Evolutionary conservation across 129 eudicot genomes (phyloP), one percentile per base, ranked within the genome.

Genomic region (Saussurea involucrata): DNA sequence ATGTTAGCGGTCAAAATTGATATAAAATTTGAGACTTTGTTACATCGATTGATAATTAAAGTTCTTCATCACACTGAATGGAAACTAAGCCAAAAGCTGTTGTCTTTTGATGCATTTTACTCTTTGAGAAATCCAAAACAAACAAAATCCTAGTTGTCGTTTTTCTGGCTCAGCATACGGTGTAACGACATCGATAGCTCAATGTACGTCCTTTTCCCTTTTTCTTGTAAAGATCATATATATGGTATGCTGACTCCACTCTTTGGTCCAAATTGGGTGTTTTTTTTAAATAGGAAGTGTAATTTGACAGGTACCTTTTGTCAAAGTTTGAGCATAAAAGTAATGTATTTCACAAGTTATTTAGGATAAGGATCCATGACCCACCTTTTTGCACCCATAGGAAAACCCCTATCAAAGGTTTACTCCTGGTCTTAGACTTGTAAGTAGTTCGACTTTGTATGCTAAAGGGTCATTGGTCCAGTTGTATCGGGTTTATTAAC

Each of bases 211-310:
- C 22, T 64, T 68, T 73, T 79, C 65, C 3, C 65, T 33, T 81
- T 81, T 74, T 36, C 80, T 81, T 74, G 76, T 57, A 58, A 29
- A 58, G 42, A 5, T 74, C 22, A 53, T 80, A 67, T 8, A 80
- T 66, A 58, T 68, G 4, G n/a, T 37, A 44, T 25, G 70, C 20
- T 53, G 61, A 53, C 61, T 22, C 71, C 15, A 67, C 76, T 37
- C 71, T 36, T 57, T 44, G 37, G 84, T 81, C 83, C 75, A 74
- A 74, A 22, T 74, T 58, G 71, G 80, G 55, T 13, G 73, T 37
- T 57, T 80, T 67, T 55, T 6, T 1, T 24, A 20, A 71, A 61
- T 42, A 68, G 17, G 17, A 34, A 32, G 72, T 18, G 24, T 34
- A 34, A 18, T 18, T 33, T 68, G 66, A 78, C 77, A 66, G 32